These are phyloP conservation scores for Madurella mycetomatis DNA, from an alignment of 2,329 filamentous ascomycete genomes.

Conservation along the genomic window DNA sequence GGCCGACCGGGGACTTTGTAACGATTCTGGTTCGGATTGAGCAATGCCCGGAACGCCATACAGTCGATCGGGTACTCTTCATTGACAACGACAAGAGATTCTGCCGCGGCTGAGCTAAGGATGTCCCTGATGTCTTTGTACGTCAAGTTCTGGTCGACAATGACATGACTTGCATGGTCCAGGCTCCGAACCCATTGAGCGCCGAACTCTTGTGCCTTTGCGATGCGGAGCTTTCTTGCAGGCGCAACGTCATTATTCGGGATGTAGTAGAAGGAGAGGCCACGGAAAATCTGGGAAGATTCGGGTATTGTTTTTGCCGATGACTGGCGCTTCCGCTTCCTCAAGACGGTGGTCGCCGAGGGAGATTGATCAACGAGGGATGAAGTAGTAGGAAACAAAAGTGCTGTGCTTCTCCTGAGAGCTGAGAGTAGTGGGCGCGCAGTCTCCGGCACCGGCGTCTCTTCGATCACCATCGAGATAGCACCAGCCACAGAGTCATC, in stretches of 20 bases:
- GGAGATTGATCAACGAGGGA: conserved; percentile 19
- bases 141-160: conserved; percentile 66
- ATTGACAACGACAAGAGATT: conserved; percentile 53
- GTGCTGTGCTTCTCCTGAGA: conserved; percentile 30
- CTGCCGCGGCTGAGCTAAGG: conserved; percentile 7
- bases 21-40: conserved; percentile 54
- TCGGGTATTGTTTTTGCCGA: conserved; percentile 46
- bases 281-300: conserved; percentile 54
- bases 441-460: conserved; percentile 30
- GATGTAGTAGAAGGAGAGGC: conserved; percentile 68
- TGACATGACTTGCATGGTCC: conserved; percentile 65
- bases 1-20: conserved; percentile 56
- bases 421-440: conserved; percentile 14
- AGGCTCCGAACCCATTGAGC: conserved; percentile 64
- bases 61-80: conserved; percentile 68
- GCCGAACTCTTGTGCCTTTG: conserved; percentile 69
- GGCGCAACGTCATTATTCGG: conserved; percentile 72
- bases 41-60: conserved; percentile 51
- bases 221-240: conserved; percentile 65
- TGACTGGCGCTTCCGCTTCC: conserved; percentile 44
- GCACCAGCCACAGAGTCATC: conserved; percentile 1
- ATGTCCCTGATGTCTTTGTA: conserved; percentile 58
- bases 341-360: conserved; percentile 28
- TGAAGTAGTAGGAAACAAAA: conserved; percentile 27
- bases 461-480: conserved; percentile 27